Conservation (phyloP, 2,329 filamentous ascomycete genomes). For the Penicillium sp. region DNA sequence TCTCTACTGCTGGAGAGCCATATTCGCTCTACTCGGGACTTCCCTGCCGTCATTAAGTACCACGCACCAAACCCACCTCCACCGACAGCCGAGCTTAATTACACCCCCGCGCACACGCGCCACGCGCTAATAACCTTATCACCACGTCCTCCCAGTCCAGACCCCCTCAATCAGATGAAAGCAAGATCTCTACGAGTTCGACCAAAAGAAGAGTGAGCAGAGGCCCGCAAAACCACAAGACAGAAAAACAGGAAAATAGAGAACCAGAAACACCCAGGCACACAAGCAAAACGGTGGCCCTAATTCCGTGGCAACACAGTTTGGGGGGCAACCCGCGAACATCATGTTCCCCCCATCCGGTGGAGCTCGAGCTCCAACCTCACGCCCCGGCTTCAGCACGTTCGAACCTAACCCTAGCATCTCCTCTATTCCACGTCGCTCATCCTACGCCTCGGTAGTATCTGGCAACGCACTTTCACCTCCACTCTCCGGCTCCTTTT, state of each 20-base stretch:
- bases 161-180: not conserved
- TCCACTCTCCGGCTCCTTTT: conserved; percentile 47
- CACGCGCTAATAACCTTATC: not conserved
- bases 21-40: too few species aligned
- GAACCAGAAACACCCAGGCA: too few species aligned
- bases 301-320: conserved; percentile 5
- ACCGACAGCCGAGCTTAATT: too few species aligned
- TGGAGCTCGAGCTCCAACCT: conserved; percentile 37
- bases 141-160: conserved; percentile 1
- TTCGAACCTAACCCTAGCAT: conserved; percentile 30
- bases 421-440: conserved; percentile 49
- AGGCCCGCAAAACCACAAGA: not conserved
- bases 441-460: conserved; percentile 61
- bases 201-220: not conserved
- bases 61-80: too few species aligned
- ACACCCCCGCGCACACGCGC: not conserved
- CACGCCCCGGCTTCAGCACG: conserved; percentile 28
- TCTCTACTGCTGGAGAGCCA: too few species aligned
- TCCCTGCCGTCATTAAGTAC: too few species aligned
- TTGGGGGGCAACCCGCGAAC: conserved; percentile 24
- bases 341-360: conserved; percentile 45
- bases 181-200: not conserved
- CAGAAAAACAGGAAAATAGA: not conserved
- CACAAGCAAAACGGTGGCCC: not conserved
- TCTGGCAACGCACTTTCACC: conserved; percentile 48